Base-by-base conservation (phyloP, 1,284 basidiomycete genomes). In the Trametes pubescens region DNA sequence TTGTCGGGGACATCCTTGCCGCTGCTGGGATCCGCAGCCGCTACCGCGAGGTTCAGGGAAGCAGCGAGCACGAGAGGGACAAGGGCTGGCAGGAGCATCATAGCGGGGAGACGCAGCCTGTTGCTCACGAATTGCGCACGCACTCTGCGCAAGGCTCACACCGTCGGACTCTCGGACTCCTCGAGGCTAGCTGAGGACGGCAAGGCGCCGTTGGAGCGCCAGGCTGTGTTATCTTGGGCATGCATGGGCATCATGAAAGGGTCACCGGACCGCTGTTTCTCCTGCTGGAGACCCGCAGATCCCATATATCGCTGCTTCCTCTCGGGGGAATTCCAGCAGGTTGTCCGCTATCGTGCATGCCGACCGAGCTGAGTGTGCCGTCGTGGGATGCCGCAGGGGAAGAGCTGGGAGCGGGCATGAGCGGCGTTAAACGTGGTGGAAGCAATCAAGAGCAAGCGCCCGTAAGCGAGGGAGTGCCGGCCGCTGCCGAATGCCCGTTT, bases 181-280 rank as follows among this genome's bases (percentile, higher is more conserved):
- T 29, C 52, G 53, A 59, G 64, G 57, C 56, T 32, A 24, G 29
- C 49, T 21, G 26, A 55, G 32, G 43, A 57, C 53, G 57, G 51
- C 49, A 57, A 53, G 64, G 64, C 53, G 59, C 59, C 55, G 29
- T 48, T 57, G 48, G 59, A 52, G 56, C 59, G 46, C 11, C 13
- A 10, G 54, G 63, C 51, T 49, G 61, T 57, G 61, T 61, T 66
- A 66, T 66, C 65, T 61, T 61, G 55, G 63, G 63, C n/a, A n/a
- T n/a, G 29, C 38, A 32, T 58, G 57, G n/a, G 51, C 13, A 2
- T 16, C 7, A 34, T 11, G 10, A 13, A 38, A 38, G 53, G 65
- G 61, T 66, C 65, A 66, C 61, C 65, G 65, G 65, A 66, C 58
- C 61, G 65, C 40, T 38, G 13, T 51, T 52, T 56, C 53, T 56